Evolutionary conservation across 2,329 filamentous ascomycete species (phyloP), one percentile per base, ranked within the genome.

Genomic region (Aspergillus tubingensis): DNA sequence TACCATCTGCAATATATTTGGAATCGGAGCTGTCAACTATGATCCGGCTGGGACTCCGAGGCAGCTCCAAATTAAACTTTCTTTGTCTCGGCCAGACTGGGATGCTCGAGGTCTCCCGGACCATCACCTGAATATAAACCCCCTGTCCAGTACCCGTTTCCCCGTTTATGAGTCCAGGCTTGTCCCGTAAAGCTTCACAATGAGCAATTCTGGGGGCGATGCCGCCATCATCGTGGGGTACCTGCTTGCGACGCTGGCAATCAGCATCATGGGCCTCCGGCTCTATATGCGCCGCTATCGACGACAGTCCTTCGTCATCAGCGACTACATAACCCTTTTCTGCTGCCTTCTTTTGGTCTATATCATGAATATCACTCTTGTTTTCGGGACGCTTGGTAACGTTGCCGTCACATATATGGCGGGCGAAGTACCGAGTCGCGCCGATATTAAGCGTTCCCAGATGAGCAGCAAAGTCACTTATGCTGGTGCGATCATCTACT

Each of bases 291-390:
- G 62, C 39, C 58, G 53, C 17, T 54, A 51, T 32, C 57, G 57
- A 6, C 47, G 52, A 13, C 60, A 64, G 43, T n/a, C 32, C n/a
- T 60, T 64, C n/a, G 48, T 54, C n/a, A 44, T 60, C 5, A 60
- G 60, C 50, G 62, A 64, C 41, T 60, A 62, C 17, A 49, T 62
- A 27, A 64, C 62, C 3, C 54, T 64, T 11, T 32, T 59, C 17
- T 60, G 57, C 5, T 55, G 58, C n/a, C 27, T 53, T 2, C 7
- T 10, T 15, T 2, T 55, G 53, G n/a, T 55, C 2, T 44, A 30
- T 15, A 55, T 54, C 6, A 36, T 62, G 10, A 58, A 38, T 21
- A 53, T 43, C 3, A 53, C 60, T 13, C 53, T 60, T 19, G 19
- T 62, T 25, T 56, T 19, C 44, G 57, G 54, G 52, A 32, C 25